Conservation (phyloP, 73 alveolate species). For the Symbiodinium pilosum region DNA sequence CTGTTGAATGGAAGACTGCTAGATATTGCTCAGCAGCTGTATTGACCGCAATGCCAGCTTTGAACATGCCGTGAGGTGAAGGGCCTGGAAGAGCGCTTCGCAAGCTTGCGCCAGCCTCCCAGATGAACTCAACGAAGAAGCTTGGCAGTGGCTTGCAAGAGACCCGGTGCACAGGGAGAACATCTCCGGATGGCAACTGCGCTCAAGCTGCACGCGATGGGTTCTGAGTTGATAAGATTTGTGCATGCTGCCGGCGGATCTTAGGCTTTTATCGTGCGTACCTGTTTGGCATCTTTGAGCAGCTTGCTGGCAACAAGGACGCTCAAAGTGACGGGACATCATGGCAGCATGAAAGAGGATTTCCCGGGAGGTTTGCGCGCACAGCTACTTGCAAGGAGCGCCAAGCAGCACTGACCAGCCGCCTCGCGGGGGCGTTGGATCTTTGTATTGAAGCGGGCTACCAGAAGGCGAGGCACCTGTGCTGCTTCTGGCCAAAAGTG, state of each 20-base stretch:
- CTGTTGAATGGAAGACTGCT: too few relatives aligned
- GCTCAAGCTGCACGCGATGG: neutral
- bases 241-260: too few relatives aligned
- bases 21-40: too few relatives aligned
- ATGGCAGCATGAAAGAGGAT: neutral
- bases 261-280: constrained; percentile 72
- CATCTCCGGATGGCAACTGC: constrained; percentile 1
- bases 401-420: neutral
- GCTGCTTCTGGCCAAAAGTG: neutral
- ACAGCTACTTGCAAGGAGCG: constrained; percentile 17
- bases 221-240: neutral
- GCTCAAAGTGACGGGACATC: too few relatives aligned
- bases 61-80: too few relatives aligned
- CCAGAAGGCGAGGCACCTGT: neutral
- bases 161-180: neutral
- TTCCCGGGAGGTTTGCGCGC: neutral
- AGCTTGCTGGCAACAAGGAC: constrained; percentile 71
- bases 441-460: constrained; percentile 37
- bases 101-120: neutral
- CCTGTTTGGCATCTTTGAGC: constrained; percentile 66
- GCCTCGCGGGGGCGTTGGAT: constrained; percentile 36
- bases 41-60: too few relatives aligned
- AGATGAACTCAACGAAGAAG: too few relatives aligned
- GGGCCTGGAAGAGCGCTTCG: neutral
- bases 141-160: too few relatives aligned